Base-by-base conservation (phyloP, 352 stramenopile genomes). In the Globisporangium alternatum region DNA sequence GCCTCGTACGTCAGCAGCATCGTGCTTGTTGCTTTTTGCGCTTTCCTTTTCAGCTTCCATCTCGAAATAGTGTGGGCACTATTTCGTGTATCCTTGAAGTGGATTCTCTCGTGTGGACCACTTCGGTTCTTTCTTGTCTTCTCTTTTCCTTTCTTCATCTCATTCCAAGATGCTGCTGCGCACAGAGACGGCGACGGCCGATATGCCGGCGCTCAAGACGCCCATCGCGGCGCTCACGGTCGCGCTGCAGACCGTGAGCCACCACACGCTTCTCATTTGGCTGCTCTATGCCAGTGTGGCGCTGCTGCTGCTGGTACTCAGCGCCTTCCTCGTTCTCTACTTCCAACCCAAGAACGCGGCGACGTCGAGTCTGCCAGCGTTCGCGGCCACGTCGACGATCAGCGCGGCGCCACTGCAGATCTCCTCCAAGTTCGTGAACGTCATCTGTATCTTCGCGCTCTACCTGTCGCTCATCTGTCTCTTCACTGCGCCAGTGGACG, bases 401-500 rank as follows among this genome's bases (percentile, higher is more conserved):
- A 87, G 76, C 62, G 76, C 81, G 1, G 74, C 78, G 54, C 78
- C 81, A 21, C 70, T 90, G 54, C 74, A 81, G 21, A 68, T 91
- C 39, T 86, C 82, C 10, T 93, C 82, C 17, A 77, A 80, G 41
- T 87, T 91, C 30, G 81, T 91, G 45, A 91, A 81, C 45, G 60
- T 64, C 56, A 78, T 90, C n/a, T 90, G 81, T 65, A 80, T 91
- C 39, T 28, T 80, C 28, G 78, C 83, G 55, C 77, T 95, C 4
- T 92, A 90, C 55, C 53, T 91, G 39, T 73, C 86, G 57, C 62
- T 95, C 5, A 62, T 93, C 30, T 92, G 83, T 41, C 70, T 95
- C 12, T 91, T 93, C 63, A 93, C 82, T 0, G 80, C 85, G 17
- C 86, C 86, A 8, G 76, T 93, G 45, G 86, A 95, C 53, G 83